Conservation (phyloP, 306 rosid genomes). For the Psophocarpus tetragonolobus region DNA sequence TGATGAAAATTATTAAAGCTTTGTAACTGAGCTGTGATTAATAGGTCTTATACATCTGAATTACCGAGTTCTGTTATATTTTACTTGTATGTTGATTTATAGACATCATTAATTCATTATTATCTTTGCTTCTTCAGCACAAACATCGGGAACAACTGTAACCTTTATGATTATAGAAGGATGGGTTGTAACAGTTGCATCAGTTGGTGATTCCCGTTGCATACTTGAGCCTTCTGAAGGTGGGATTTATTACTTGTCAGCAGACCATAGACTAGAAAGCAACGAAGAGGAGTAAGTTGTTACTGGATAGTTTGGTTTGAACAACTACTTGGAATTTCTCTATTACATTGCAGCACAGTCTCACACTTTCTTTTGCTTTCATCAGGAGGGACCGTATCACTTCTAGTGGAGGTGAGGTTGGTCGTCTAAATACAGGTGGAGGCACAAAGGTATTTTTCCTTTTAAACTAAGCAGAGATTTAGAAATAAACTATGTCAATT, state of each 20-base stretch:
- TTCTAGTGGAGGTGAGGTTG: slow-evolving; percentile 97
- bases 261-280: slow-evolving; percentile 93
- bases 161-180: slow-evolving; percentile 97
- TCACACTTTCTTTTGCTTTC: slow-evolving; percentile 28
- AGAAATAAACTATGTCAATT: slow-evolving; percentile 18
- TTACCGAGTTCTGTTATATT: slow-evolving; percentile 1
- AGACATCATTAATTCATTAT: slow-evolving; percentile 7
- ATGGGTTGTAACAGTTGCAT: slow-evolving; percentile 94
- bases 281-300: slow-evolving; percentile 93
- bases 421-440: slow-evolving; percentile 97
- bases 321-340: slow-evolving; percentile 15
- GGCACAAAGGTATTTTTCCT: slow-evolving; percentile 81
- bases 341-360: not conserved
- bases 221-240: slow-evolving; percentile 91
- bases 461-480: slow-evolving; percentile 15
- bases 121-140: slow-evolving; percentile 47
- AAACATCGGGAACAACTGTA: slow-evolving; percentile 93
- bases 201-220: slow-evolving; percentile 99
- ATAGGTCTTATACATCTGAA: slow-evolving; percentile 2
- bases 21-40: slow-evolving; percentile 4
- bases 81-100: slow-evolving; percentile 10
- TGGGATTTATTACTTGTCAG: slow-evolving; percentile 82
- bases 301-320: not conserved
- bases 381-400: slow-evolving; percentile 87
- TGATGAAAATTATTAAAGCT: not conserved